Conservation (phyloP, 73 alveolate genomes). For the Tetrahymena elliotti region DNA sequence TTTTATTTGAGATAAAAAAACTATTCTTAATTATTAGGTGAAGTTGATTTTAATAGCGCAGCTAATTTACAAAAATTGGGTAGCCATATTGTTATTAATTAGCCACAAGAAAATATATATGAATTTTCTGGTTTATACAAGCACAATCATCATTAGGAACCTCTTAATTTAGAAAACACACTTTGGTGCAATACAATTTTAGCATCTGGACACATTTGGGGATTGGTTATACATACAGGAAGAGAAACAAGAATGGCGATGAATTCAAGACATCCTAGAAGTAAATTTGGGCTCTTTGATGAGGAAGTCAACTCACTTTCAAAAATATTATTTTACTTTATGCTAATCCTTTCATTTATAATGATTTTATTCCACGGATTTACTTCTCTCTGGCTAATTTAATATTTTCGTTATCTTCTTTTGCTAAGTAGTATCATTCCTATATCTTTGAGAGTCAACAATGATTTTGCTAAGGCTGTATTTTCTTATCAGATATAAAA, state of each 20-base stretch:
- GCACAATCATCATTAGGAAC: slow-evolving; percentile 18
- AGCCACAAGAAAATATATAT: slow-evolving; percentile 55
- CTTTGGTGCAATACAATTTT: slow-evolving; percentile 84
- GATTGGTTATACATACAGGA: slow-evolving; percentile 83
- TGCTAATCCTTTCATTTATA: slow-evolving; percentile 55
- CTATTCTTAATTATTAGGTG: slow-evolving; percentile 13
- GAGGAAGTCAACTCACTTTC: slow-evolving; percentile 74
- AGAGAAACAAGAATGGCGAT: slow-evolving; percentile 83
- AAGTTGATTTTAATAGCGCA: slow-evolving; percentile 19
- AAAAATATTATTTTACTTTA: slow-evolving; percentile 61
- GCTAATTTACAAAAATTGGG: background rate
- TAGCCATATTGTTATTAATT: slow-evolving; percentile 7
- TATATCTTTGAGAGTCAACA: slow-evolving; percentile 71
- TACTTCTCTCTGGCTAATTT: slow-evolving; percentile 35
- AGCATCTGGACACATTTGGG: slow-evolving; percentile 74
- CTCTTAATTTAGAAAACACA: slow-evolving; percentile 68
- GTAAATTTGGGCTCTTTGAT: slow-evolving; percentile 86
- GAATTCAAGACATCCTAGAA: slow-evolving; percentile 78
- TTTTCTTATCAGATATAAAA: slow-evolving; percentile 58
- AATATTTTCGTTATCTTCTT: slow-evolving; percentile 59
- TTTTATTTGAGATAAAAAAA: background rate
- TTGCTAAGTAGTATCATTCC: slow-evolving; percentile 79
- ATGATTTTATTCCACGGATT: slow-evolving; percentile 56
- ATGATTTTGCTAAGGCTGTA: slow-evolving; percentile 75
- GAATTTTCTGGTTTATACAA: slow-evolving; percentile 49